Conservation (phyloP, 768 basidiomycete genomes). For the Lentinula sp. region DNA sequence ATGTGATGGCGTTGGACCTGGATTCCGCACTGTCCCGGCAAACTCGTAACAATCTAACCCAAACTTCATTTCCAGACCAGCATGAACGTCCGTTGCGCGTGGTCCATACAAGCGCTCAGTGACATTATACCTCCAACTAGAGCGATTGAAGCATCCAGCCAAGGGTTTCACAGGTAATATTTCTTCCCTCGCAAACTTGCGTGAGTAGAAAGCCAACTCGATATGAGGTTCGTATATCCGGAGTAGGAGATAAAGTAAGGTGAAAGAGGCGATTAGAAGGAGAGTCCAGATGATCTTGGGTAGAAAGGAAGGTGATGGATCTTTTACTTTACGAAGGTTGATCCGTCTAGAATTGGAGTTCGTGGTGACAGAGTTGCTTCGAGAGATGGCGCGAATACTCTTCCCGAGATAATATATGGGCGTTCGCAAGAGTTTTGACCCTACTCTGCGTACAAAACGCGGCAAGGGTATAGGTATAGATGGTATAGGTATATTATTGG, state of each 20-base stretch:
- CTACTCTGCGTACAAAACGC: not conserved
- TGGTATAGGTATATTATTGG: not conserved
- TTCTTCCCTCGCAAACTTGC: constrained; percentile 68
- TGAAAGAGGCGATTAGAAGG: constrained; percentile 35
- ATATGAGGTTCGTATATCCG: constrained; percentile 70
- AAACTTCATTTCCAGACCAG: constrained; percentile 71
- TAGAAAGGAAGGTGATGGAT: not conserved
- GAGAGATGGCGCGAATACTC: not conserved
- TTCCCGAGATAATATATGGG: not conserved
- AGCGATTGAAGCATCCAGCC: constrained; percentile 68
- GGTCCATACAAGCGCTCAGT: constrained; percentile 58
- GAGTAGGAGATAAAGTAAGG: constrained; percentile 23
- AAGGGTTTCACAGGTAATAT: constrained; percentile 62
- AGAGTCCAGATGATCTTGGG: constrained; percentile 19
- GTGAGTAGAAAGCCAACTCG: constrained; percentile 74
- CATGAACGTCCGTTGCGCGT: constrained; percentile 65
- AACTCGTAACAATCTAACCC: constrained; percentile 93
- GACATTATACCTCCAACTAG: constrained; percentile 65
- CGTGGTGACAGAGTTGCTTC: not conserved
- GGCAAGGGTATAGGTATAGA: not conserved
- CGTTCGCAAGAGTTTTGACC: not conserved
- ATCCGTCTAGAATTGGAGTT: not conserved
- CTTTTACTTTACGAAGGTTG: constrained; percentile 2
- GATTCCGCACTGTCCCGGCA: constrained; percentile 66
- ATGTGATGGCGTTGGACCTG: constrained; percentile 12